Evolutionary conservation across 805 yeast genomes (phyloP).

Genomic region (Kuraishia hungarica): DNA sequence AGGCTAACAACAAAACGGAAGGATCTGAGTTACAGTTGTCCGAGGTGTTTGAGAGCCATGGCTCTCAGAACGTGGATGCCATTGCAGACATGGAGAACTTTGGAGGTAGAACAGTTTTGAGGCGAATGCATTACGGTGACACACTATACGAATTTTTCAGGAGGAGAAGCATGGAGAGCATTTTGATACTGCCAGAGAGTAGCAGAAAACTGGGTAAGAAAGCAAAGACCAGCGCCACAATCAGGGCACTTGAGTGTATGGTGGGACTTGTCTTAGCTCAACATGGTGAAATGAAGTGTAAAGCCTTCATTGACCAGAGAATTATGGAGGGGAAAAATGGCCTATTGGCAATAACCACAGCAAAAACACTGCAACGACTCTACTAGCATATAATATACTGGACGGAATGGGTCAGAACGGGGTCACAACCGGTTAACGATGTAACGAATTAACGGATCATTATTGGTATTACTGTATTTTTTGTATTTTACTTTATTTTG

Average conservation of each 20-base stretch:
- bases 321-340: conserved; percentile 9
- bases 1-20: neutral
- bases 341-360: neutral
- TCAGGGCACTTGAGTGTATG: conserved; percentile 10
- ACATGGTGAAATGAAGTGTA: conserved; percentile 11
- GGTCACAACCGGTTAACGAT: neutral
- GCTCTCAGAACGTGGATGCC: neutral
- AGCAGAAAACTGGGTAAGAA: neutral
- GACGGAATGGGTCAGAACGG: too few species aligned
- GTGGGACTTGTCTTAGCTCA: conserved; percentile 19
- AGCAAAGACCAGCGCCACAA: neutral
- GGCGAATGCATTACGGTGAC: neutral
- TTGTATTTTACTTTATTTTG: too few species aligned
- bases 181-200: neutral
- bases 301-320: conserved; percentile 18
- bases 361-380: neutral
- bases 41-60: neutral
- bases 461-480: neutral
- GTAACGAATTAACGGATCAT: neutral
- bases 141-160: neutral
- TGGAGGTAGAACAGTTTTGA: neutral
- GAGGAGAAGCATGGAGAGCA: neutral
- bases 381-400: too few species aligned
- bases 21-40: too few species aligned
- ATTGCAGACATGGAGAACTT: conserved; percentile 1